A percentile compares a stretch with the other conserved stretches of the same genome.
Evolutionary conservation across 495 filamentous ascomycete genomes (phyloP).

Genomic region (Glonium stellatum): DNA sequence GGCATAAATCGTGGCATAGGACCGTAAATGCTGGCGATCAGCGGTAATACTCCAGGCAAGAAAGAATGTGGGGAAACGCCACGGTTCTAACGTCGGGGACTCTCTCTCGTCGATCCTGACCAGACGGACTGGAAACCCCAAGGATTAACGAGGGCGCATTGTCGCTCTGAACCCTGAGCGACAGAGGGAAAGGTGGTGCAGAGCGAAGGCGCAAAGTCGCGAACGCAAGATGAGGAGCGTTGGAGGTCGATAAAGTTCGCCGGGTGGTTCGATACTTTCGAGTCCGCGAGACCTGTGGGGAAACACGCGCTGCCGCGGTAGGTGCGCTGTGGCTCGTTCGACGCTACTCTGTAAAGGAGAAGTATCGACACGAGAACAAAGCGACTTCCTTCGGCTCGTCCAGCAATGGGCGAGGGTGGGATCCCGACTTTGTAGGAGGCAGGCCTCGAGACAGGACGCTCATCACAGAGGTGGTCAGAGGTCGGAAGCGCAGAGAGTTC

Average conservation of each 20-base stretch:
- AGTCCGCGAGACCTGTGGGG: constrained; percentile 8
- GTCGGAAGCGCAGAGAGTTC: constrained; percentile 17
- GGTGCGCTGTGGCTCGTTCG: constrained; percentile 8
- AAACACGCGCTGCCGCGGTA: constrained; percentile 17
- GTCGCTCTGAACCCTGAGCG: constrained; percentile 27
- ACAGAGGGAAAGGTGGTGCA: constrained; percentile 16
- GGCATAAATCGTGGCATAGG: constrained; percentile 22
- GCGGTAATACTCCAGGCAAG: constrained; percentile 14
- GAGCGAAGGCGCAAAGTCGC: constrained; percentile 10
- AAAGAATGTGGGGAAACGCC: constrained; percentile 31
- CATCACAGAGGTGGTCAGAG: constrained; percentile 23
- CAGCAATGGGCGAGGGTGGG: constrained; percentile 8
- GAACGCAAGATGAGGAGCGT: constrained; percentile 8
- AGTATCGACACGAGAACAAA: constrained; percentile 6
- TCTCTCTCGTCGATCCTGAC: constrained; percentile 17
- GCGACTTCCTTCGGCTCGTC: constrained; percentile 13
- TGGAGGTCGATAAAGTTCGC: constrained; percentile 10
- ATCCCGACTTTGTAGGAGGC: constrained; percentile 18
- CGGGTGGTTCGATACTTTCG: constrained; percentile 23
- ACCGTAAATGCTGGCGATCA: constrained; percentile 6
- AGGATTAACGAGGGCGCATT: constrained; percentile 26
- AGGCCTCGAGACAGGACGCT: constrained; percentile 23
- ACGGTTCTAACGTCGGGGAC: constrained; percentile 17
- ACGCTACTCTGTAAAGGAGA: constrained; percentile 7
- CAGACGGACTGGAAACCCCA: constrained; percentile 12